phyloP scores from a whole-genome alignment of 495 filamentous ascomycete genomes.

The Aspergillus sclerotioniger region DNA sequence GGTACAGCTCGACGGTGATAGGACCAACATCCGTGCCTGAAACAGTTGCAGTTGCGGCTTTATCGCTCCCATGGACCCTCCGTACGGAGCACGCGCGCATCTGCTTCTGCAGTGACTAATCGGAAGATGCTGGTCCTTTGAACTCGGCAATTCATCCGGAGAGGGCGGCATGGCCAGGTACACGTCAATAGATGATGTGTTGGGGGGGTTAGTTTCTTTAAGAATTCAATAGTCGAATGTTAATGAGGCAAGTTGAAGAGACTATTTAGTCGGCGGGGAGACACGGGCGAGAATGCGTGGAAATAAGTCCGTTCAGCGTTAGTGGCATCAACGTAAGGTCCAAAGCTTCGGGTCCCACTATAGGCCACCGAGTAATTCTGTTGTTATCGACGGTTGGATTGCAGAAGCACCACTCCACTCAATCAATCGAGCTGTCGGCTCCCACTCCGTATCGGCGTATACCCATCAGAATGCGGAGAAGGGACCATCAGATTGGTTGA shows the following conservation, averaged over 20 bases:
- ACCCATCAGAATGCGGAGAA: not conserved
- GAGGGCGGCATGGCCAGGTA: not conserved
- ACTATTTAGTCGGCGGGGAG: not conserved
- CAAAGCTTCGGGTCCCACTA: not conserved
- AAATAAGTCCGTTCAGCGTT: slow-evolving; percentile 5
- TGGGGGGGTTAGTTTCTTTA: not conserved
- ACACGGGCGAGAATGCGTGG: slow-evolving; percentile 5
- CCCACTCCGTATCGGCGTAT: not conserved
- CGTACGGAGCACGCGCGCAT: not conserved
- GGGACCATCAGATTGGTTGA: not conserved
- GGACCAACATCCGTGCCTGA: not conserved
- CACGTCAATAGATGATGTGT: slow-evolving; percentile 10
- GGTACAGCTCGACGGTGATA: slow-evolving; percentile 1
- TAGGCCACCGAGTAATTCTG: not conserved
- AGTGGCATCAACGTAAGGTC: not conserved
- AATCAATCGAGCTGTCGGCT: slow-evolving; percentile 1
- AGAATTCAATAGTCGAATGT: not conserved
- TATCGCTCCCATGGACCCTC: not conserved
- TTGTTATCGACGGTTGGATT: not conserved
- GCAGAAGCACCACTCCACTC: not conserved
- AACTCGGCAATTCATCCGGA: not conserved
- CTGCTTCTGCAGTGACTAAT: not conserved
- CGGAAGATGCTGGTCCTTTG: not conserved
- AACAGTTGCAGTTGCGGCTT: slow-evolving; percentile 5
- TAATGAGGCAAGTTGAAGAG: not conserved